Conservation (phyloP, 257 asterid species). For the Lithospermum erythrorhizon region DNA sequence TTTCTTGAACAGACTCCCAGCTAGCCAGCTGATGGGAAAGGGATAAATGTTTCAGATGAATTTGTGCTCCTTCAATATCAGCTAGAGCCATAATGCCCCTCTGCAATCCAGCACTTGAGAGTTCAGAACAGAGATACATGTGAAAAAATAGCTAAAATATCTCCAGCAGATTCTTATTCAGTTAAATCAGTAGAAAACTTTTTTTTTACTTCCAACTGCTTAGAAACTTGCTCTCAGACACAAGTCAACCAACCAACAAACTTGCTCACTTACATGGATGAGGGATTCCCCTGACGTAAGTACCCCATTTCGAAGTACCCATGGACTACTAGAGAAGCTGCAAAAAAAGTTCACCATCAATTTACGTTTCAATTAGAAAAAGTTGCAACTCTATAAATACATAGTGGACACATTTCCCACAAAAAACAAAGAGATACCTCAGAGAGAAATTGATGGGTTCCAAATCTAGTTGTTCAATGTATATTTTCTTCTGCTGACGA, state of each 20-base stretch:
- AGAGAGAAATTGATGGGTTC: constrained; percentile 74
- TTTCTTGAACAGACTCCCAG: constrained; percentile 90
- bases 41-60: constrained; percentile 64
- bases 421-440: constrained; percentile 37
- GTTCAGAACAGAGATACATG: background rate
- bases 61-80: constrained; percentile 95
- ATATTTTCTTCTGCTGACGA: constrained; percentile 67
- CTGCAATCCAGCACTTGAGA: constrained; percentile 22
- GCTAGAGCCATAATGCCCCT: constrained; percentile 99
- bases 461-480: constrained; percentile 74
- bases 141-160: background rate
- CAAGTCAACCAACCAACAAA: background rate
- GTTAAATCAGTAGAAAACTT: background rate
- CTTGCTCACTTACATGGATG: constrained; percentile 61
- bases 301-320: constrained; percentile 84
- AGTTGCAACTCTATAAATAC: constrained; percentile 12
- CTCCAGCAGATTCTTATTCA: background rate
- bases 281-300: constrained; percentile 88
- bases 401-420: background rate
- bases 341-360: constrained; percentile 15
- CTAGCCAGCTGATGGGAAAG: constrained; percentile 93
- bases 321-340: constrained; percentile 96
- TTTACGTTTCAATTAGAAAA: constrained; percentile 7
- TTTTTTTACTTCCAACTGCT: background rate
- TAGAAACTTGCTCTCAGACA: background rate